Evolutionary conservation across 1,284 basidiomycete genomes (phyloP), one percentile per base, ranked within the genome.

Genomic region (Tilletia horrida): DNA sequence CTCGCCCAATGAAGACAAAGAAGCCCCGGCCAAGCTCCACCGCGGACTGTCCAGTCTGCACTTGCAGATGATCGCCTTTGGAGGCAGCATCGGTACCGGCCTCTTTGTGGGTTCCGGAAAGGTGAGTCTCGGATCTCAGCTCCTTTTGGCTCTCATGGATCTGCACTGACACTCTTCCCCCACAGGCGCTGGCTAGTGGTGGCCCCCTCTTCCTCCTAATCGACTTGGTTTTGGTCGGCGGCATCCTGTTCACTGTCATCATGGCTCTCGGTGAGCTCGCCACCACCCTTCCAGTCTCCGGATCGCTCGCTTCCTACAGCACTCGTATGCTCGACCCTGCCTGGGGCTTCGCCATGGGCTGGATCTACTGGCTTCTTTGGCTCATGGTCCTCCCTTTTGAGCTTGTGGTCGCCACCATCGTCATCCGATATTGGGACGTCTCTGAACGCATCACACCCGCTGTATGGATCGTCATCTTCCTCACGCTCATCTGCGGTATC

Each of bases 81-180:
- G 85, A 23, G 85, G 85, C n/a, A 83, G 83, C 27, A 85, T 85
- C 71, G 85, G 85, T 44, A 85, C 85, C 27, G 85, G 84, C 81
- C 72, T 83, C 16, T 81, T 78, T 69, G 80, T 86, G 65, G 85
- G 85, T 68, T 83, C 83, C 8, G 85, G 85, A 29, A 70, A 73
- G 29, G 83, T 85, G 16, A 18, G 45, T 18, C 16, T 48, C 21
- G 6, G 9, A 18, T 48, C 21, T 48, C 45, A 23, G 11, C 82
- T 86, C 14, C 69, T 73, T 7, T 79, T 67, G 2, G 85, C 85
- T 65, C 18, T 48, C 21, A 44, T 48, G 18, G 16, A 48, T 16
- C 45, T 3, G 4, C 4, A 6, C 45, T 48, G 16, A 48, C 6
- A 6, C 45, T 48, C 16, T 48, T 48, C 4, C 8, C 6, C 21